Evolutionary conservation across 2,329 filamentous ascomycete species (phyloP).

Genomic region (Stylonectria norvegica): DNA sequence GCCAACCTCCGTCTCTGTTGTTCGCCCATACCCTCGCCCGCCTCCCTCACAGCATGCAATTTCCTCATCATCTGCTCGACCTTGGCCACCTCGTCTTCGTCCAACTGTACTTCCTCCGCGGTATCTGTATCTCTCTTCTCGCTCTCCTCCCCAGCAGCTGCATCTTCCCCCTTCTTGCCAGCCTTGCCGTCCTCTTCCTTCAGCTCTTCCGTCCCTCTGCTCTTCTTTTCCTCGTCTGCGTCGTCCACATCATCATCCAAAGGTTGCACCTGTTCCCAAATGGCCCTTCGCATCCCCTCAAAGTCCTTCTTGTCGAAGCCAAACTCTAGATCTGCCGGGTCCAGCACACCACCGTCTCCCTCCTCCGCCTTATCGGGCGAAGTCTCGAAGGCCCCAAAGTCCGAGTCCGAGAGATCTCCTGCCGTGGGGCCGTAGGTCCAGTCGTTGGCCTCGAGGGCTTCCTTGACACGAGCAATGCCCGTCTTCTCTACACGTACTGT

Average conservation of each 20-base stretch:
- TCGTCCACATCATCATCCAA: conserved; percentile 16
- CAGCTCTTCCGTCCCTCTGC: conserved; percentile 10
- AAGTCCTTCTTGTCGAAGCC: conserved; percentile 52
- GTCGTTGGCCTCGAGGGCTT: conserved; percentile 64
- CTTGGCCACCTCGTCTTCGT: conserved; percentile 53
- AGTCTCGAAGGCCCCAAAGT: conserved; percentile 34
- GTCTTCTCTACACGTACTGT: conserved; percentile 47
- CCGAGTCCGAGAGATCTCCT: conserved; percentile 23
- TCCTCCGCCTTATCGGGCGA: conserved; percentile 31
- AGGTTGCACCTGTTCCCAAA: conserved; percentile 43
- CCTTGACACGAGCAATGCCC: conserved; percentile 55
- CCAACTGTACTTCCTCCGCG: conserved; percentile 38
- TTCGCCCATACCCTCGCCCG: conserved; percentile 56
- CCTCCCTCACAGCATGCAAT: conserved; percentile 58
- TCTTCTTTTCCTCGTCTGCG: conserved; percentile 5
- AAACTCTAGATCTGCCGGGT: conserved; percentile 50
- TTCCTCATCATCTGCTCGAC: conserved; percentile 63
- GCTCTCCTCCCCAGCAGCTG: conserved; percentile 14
- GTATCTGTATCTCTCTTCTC: conserved; percentile 18
- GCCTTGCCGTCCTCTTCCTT: conserved; percentile 8
- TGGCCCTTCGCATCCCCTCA: conserved; percentile 49
- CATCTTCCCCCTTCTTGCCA: conserved; percentile 1
- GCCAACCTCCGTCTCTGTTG: conserved; percentile 60
- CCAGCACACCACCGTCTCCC: conserved; percentile 34
- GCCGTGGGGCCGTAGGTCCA: conserved; percentile 51